Evolutionary conservation across 768 basidiomycete species (phyloP).

Genomic region (Podaxis sp.): DNA sequence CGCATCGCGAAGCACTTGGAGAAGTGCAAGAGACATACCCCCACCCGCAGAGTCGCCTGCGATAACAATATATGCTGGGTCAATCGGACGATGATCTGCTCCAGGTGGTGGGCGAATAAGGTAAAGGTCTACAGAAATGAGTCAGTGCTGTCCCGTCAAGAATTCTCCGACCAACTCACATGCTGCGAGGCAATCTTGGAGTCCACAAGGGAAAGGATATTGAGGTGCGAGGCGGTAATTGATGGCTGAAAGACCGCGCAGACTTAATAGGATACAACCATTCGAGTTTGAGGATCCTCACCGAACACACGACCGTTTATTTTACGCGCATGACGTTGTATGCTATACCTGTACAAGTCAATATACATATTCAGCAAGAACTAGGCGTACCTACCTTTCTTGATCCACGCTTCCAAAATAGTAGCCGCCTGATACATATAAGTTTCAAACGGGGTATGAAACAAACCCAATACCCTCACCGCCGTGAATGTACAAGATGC

Average conservation of each 20-base stretch:
- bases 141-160: not conserved
- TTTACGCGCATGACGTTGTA: conserved; percentile 87
- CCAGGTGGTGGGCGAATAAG: conserved; percentile 84
- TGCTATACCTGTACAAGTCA: conserved; percentile 50
- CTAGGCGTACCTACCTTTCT: conserved; percentile 47
- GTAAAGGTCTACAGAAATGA: conserved; percentile 63
- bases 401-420: conserved; percentile 83
- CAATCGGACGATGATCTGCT: conserved; percentile 74
- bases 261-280: conserved; percentile 1
- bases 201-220: conserved; percentile 92
- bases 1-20: conserved; percentile 85
- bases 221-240: conserved; percentile 92
- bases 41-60: conserved; percentile 95
- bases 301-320: conserved; percentile 89
- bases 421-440: conserved; percentile 60
- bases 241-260: conserved; percentile 47
- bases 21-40: conserved; percentile 76
- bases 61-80: conserved; percentile 80
- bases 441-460: not conserved
- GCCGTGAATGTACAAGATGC: conserved; percentile 81
- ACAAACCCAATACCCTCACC: conserved; percentile 38
- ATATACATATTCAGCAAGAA: not conserved
- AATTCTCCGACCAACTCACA: conserved; percentile 46
- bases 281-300: conserved; percentile 26
- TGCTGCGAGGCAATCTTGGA: conserved; percentile 87